Percentiles rank a stretch among this genome's conserved stretches.
phyloP scores from a whole-genome alignment of 2,329 filamentous ascomycete species.

The Colletotrichum eremochloae region DNA sequence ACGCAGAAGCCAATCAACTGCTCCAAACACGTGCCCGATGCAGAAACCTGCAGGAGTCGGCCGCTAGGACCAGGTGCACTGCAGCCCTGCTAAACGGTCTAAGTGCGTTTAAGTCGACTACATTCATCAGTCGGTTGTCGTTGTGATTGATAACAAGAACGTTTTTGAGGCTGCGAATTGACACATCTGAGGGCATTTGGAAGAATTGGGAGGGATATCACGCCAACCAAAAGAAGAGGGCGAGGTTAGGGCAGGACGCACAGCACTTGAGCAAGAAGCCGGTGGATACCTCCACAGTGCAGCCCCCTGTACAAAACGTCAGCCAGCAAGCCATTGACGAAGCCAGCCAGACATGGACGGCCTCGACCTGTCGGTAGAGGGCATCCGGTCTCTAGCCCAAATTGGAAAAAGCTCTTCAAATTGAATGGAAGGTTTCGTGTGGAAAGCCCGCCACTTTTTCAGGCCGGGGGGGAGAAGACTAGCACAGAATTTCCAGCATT shows the following conservation, averaged over 20 bases:
- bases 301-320: background rate
- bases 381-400: background rate
- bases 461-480: too few species aligned
- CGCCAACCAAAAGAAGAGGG: too few species aligned
- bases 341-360: too few species aligned
- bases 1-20: background rate
- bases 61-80: background rate
- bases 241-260: background rate
- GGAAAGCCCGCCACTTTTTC: too few species aligned
- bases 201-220: background rate
- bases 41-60: background rate
- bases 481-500: background rate
- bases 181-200: too few species aligned
- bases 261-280: too few species aligned
- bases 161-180: too few species aligned
- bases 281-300: background rate
- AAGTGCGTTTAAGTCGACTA: constrained; percentile 6
- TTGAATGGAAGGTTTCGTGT: background rate
- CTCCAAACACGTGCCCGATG: too few species aligned
- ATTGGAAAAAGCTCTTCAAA: background rate
- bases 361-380: background rate
- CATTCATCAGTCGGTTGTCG: background rate
- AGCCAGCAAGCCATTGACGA: too few species aligned
- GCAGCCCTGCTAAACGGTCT: background rate
- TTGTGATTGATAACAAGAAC: background rate